Percentiles rank a stretch among this genome's conserved stretches.
phyloP scores from a whole-genome alignment of 2,329 filamentous ascomycete genomes.

The Dendrostoma leiphaemia region DNA sequence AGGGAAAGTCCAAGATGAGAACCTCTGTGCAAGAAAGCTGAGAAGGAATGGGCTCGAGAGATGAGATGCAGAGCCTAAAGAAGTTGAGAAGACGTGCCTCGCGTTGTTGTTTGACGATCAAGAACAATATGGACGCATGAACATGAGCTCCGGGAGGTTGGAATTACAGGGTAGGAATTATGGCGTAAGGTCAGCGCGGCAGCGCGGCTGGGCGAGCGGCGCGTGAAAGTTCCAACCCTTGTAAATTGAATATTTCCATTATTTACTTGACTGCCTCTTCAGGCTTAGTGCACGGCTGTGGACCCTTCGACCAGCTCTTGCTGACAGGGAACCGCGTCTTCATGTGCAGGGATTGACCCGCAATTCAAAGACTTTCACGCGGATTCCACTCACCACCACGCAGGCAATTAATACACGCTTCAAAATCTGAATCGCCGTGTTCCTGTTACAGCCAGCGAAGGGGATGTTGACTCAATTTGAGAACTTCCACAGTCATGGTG shows the following conservation, averaged over 20 bases:
- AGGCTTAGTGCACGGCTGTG: background rate
- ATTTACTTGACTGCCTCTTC: constrained; percentile 17
- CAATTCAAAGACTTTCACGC: no score
- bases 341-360: no score
- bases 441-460: no score
- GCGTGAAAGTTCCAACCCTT: constrained; percentile 9
- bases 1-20: no score
- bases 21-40: background rate
- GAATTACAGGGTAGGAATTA: background rate
- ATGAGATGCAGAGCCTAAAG: background rate
- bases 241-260: constrained; percentile 1
- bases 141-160: background rate
- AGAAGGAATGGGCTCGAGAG: background rate
- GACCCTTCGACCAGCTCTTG: background rate
- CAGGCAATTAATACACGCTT: no score
- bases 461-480: no score
- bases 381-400: no score
- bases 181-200: background rate
- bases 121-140: background rate
- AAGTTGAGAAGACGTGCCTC: constrained; percentile 8
- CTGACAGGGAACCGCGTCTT: background rate
- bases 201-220: background rate
- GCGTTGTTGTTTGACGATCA: constrained; percentile 6
- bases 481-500: no score
- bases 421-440: no score